Evolutionary conservation across 2,329 filamentous ascomycete genomes (phyloP).

Genomic region (Diaporthe sp.): DNA sequence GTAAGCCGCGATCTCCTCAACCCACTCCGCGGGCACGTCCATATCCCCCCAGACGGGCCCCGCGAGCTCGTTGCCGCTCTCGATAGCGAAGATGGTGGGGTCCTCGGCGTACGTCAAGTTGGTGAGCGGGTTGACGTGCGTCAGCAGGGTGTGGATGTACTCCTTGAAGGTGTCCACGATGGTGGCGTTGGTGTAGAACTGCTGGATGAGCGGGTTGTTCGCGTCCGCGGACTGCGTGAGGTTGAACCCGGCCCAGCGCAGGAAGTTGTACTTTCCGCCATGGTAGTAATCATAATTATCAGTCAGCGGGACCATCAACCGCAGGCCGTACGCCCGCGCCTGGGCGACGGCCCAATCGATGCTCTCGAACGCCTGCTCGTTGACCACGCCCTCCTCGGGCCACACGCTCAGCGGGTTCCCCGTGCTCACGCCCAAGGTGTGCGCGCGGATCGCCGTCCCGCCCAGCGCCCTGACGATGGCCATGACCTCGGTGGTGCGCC

Average conservation of each 20-base stretch:
- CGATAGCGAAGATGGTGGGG: conserved; percentile 64
- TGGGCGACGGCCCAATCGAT: conserved; percentile 65
- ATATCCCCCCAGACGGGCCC: conserved; percentile 60
- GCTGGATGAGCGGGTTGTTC: conserved; percentile 56
- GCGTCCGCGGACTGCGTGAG: conserved; percentile 53
- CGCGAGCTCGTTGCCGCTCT: conserved; percentile 64
- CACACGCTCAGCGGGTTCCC: conserved; percentile 63
- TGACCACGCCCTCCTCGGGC: conserved; percentile 56
- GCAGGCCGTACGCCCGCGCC: conserved; percentile 59
- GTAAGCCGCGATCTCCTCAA: conserved; percentile 56
- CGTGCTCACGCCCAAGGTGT: conserved; percentile 61
- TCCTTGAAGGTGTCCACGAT: conserved; percentile 60
- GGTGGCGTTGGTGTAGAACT: conserved; percentile 61
- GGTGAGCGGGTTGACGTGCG: conserved; percentile 61
- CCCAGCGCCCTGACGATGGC: conserved; percentile 59
- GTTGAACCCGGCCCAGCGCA: conserved; percentile 61
- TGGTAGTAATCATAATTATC: conserved; percentile 67
- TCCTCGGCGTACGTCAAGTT: conserved; percentile 62
- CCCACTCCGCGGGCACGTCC: conserved; percentile 59
- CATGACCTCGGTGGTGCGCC: conserved; percentile 62
- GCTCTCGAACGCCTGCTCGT: conserved; percentile 59
- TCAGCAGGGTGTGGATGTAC: conserved; percentile 60
- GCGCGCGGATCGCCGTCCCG: conserved; percentile 59
- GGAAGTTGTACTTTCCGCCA: conserved; percentile 63
- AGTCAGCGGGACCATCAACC: conserved; percentile 60